A percentile compares a stretch with the other conserved stretches of the same genome.
Conservation (phyloP, 192 early-diverging fungal species). For the Glomus cerebriforme region DNA sequence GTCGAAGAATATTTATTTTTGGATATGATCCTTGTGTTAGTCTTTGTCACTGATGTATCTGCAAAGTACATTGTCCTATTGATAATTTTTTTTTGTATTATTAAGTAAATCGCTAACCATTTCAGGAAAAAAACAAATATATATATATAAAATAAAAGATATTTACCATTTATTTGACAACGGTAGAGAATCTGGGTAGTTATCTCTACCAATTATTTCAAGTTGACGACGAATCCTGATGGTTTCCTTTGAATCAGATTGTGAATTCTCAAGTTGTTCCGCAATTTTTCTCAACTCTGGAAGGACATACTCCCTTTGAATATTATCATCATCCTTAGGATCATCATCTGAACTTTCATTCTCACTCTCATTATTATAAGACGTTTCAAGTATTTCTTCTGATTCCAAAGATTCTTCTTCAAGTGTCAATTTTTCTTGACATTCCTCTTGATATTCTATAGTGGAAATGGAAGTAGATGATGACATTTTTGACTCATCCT, state of each 20-base stretch:
- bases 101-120: not conserved
- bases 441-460: not conserved
- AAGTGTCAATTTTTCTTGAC: not conserved
- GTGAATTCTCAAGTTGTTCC: not conserved
- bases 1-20: not conserved
- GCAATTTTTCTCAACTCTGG: not conserved
- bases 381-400: not conserved
- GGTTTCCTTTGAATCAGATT: not conserved
- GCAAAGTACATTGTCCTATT: constrained; percentile 3
- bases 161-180: not conserved
- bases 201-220: not conserved
- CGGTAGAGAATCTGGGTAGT: not conserved
- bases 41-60: not conserved
- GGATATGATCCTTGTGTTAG: not conserved
- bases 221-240: not conserved
- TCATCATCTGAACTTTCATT: not conserved
- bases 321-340: not conserved
- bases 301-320: not conserved
- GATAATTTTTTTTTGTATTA: not conserved
- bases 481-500: not conserved
- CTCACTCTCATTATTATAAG: not conserved
- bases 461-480: not conserved
- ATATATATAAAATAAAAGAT: too few relatives aligned
- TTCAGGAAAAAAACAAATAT: not conserved
- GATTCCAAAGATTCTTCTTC: too few relatives aligned